phyloP scores from a whole-genome alignment of 2,329 filamentous ascomycete species.

The Lasiodiplodia theobromae region DNA sequence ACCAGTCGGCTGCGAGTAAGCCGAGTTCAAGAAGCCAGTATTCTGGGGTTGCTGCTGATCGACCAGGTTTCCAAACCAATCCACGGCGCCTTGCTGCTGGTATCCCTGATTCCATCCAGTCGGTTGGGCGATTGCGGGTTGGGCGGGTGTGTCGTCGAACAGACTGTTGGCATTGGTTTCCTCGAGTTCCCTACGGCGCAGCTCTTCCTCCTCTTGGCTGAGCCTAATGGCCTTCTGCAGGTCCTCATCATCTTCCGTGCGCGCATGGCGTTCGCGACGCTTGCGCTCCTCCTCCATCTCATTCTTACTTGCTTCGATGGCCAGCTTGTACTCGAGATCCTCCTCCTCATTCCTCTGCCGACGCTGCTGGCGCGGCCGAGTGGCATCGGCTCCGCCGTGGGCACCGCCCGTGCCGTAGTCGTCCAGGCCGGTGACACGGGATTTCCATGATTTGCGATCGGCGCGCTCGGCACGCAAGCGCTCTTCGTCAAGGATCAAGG shows the following conservation, averaged over 20 bases:
- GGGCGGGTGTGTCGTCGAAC: slow-evolving; percentile 80
- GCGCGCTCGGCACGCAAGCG: slow-evolving; percentile 86
- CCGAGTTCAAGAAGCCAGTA: slow-evolving; percentile 71
- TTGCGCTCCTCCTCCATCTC: slow-evolving; percentile 92
- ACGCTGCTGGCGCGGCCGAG: slow-evolving; percentile 42
- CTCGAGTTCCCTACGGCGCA: slow-evolving; percentile 84
- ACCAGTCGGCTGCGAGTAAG: slow-evolving; percentile 81
- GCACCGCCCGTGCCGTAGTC: slow-evolving; percentile 66
- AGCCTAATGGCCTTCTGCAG: slow-evolving; percentile 93
- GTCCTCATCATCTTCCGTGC: slow-evolving; percentile 72
- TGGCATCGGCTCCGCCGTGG: slow-evolving; percentile 46
- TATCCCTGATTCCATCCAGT: slow-evolving; percentile 97
- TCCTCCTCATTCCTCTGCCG: slow-evolving; percentile 64
- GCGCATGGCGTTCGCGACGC: slow-evolving; percentile 65
- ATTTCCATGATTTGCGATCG: slow-evolving; percentile 96
- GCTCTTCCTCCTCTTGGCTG: slow-evolving; percentile 91
- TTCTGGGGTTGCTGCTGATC: slow-evolving; percentile 71
- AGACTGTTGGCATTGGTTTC: slow-evolving; percentile 83
- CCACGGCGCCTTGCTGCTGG: slow-evolving; percentile 93
- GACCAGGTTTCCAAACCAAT: slow-evolving; percentile 96
- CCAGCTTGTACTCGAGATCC: slow-evolving; percentile 87
- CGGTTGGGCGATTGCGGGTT: slow-evolving; percentile 73
- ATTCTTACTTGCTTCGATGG: slow-evolving; percentile 92
- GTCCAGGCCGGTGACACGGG: slow-evolving; percentile 90
- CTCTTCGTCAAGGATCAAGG: slow-evolving; percentile 92